Evolutionary conservation across 2,329 filamentous ascomycete genomes (phyloP), one percentile per base, ranked within the genome.

Genomic region (Fusarium longipes): DNA sequence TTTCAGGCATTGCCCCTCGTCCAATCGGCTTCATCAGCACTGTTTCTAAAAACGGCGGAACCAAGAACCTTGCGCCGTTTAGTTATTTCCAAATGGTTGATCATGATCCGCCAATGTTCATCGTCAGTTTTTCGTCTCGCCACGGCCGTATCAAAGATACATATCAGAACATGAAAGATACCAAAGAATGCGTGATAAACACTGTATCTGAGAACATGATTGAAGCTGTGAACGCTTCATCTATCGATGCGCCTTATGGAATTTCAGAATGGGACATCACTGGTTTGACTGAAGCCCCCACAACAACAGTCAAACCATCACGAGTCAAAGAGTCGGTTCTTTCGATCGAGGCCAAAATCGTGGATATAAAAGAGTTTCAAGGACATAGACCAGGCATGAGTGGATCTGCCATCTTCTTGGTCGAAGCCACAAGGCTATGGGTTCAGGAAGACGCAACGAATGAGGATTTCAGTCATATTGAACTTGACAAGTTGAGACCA

Each of bases 351-450:
- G 92, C 87, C n/a, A 93, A 89, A 77, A 77, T 97, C 33, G 86
- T 95, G 62, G 88, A 89, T 82, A 83, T 78, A 78, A 89, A 81
- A 71, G 93, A 97, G 78, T 97, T 93, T 79, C 89, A 94, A 77
- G 92, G 89, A 75, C 84, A 84, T 42, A 88, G 80, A 2, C 89
- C 91, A 0, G 93, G 91, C 2, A 90, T 89, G 80, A 93, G 89
- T 81, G 90, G 89, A 1, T 88, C 90, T 1, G 89, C 91, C 6
- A 74, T 97, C 55, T 91, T 86, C 2, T 85, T 97, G 27, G 83
- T 97, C 12, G 93, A 97, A 79, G 95, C 93, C 0, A 89, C 91
- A 25, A 84, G 90, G 25, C 97, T 97, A 74, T 97, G 94, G 93
- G 93, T 89, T 2, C 82, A 93, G 49, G 93, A 96, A 76, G 94